Conservation (phyloP, 352 stramenopile genomes). For the Pythium phragmitis region DNA sequence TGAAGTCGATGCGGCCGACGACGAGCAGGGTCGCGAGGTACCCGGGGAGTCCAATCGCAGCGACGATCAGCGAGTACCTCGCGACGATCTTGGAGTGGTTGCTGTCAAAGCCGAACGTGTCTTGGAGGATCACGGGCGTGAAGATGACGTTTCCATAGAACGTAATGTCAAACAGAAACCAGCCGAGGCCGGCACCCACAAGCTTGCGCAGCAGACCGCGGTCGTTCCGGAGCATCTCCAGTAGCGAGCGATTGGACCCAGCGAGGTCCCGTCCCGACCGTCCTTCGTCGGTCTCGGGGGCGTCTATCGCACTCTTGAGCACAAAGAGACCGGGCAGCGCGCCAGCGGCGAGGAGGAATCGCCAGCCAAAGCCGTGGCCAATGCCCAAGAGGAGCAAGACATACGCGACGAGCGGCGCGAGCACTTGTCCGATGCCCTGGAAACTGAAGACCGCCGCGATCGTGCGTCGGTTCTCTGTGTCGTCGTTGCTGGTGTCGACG, state of each 20-base stretch:
- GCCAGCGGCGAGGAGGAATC: slow-evolving; percentile 50
- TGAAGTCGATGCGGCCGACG: slow-evolving; percentile 69
- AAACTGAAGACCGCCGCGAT: slow-evolving; percentile 70
- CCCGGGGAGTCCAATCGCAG: slow-evolving; percentile 65
- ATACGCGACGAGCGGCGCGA: slow-evolving; percentile 58
- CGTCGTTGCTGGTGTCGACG: slow-evolving; percentile 46
- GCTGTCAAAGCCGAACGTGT: slow-evolving; percentile 61
- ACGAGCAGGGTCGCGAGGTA: slow-evolving; percentile 65
- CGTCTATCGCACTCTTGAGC: slow-evolving; percentile 46
- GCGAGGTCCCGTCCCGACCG: slow-evolving; percentile 11
- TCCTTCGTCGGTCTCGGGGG: slow-evolving; percentile 32
- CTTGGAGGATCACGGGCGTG: slow-evolving; percentile 76
- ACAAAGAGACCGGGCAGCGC: slow-evolving; percentile 64
- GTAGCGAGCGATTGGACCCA: slow-evolving; percentile 25
- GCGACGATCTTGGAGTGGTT: slow-evolving; percentile 57
- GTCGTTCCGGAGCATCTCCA: slow-evolving; percentile 34
- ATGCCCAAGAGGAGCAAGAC: slow-evolving; percentile 48
- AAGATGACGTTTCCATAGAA: slow-evolving; percentile 92
- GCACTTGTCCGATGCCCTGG: slow-evolving; percentile 58
- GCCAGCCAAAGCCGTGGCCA: slow-evolving; percentile 40
- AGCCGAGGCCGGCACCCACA: slow-evolving; percentile 81
- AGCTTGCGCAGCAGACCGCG: slow-evolving; percentile 45
- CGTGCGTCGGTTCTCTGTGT: slow-evolving; percentile 59
- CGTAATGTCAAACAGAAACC: slow-evolving; percentile 92
- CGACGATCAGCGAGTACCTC: slow-evolving; percentile 67